phyloP scores from a whole-genome alignment of 768 basidiomycete species.

The Baorangia bicolor region DNA sequence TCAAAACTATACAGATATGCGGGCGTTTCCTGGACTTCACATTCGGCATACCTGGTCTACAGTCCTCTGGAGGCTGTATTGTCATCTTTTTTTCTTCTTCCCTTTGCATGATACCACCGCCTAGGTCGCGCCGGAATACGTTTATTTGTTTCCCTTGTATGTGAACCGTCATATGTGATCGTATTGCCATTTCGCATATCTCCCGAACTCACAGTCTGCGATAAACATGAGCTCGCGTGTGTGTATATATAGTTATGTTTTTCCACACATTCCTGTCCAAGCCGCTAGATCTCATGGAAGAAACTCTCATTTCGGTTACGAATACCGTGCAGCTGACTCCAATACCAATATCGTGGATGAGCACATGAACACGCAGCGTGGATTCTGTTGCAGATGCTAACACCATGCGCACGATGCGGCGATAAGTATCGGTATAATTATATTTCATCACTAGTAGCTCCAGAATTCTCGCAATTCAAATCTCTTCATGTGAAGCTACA shows the following conservation, averaged over 20 bases:
- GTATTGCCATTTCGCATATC: background rate
- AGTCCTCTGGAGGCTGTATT: too few species aligned
- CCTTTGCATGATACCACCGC: background rate
- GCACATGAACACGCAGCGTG: background rate
- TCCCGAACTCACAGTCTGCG: background rate
- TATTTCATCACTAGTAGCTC: background rate
- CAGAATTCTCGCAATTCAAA: background rate
- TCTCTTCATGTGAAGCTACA: background rate
- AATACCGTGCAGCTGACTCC: background rate
- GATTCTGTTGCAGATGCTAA: background rate
- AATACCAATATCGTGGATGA: background rate
- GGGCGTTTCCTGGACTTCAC: background rate
- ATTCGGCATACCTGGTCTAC: background rate
- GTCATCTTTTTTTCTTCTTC: conserved; percentile 9
- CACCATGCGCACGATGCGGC: background rate
- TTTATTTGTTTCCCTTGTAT: conserved; percentile 26
- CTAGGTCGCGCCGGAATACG: background rate
- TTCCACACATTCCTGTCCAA: conserved; percentile 19
- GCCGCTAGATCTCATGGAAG: background rate
- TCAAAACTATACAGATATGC: background rate
- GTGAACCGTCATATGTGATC: background rate
- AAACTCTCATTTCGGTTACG: background rate
- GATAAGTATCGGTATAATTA: background rate
- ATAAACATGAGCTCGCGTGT: background rate
- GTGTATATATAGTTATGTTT: conserved; percentile 26